A percentile compares a stretch with the other conserved stretches of the same genome.
phyloP scores from a whole-genome alignment of 2,329 filamentous ascomycete species.

The Mycogone perniciosa region DNA sequence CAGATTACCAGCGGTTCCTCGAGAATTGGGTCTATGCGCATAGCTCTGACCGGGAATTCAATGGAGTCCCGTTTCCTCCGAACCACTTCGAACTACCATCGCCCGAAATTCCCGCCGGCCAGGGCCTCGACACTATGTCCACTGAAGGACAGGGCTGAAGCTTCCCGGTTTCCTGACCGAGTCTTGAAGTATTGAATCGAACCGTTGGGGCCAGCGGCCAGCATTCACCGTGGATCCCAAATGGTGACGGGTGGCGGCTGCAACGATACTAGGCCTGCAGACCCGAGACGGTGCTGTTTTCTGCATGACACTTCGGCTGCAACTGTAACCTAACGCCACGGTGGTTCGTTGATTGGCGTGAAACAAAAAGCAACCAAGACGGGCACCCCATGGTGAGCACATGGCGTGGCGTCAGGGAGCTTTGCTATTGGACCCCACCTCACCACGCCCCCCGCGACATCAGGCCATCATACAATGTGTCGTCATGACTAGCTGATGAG shows the following conservation, averaged over 20 bases:
- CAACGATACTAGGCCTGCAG: neutral
- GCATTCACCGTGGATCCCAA: neutral
- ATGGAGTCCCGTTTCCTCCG: conserved; percentile 38
- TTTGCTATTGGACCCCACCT: conserved; percentile 10
- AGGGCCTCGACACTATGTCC: conserved; percentile 11
- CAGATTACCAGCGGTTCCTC: conserved; percentile 42
- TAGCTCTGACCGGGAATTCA: conserved; percentile 40
- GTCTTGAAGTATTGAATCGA: neutral
- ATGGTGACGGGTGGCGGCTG: neutral
- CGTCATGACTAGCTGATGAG: conserved; percentile 21
- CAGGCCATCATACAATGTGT: conserved; percentile 22
- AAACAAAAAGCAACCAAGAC: conserved; percentile 1
- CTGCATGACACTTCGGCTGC: neutral
- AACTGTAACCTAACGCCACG: neutral
- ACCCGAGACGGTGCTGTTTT: neutral
- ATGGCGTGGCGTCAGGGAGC: conserved; percentile 11
- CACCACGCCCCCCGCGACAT: conserved; percentile 22
- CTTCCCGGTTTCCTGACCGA: neutral
- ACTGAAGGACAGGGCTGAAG: conserved; percentile 2
- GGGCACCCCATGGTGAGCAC: neutral
- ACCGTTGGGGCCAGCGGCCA: no score
- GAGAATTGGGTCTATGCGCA: conserved; percentile 42
- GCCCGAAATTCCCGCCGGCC: conserved; percentile 36
- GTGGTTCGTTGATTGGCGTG: neutral
- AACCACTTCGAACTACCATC: conserved; percentile 43